Conservation (phyloP, 352 stramenopile genomes). For the Thalassiosira gravida region DNA sequence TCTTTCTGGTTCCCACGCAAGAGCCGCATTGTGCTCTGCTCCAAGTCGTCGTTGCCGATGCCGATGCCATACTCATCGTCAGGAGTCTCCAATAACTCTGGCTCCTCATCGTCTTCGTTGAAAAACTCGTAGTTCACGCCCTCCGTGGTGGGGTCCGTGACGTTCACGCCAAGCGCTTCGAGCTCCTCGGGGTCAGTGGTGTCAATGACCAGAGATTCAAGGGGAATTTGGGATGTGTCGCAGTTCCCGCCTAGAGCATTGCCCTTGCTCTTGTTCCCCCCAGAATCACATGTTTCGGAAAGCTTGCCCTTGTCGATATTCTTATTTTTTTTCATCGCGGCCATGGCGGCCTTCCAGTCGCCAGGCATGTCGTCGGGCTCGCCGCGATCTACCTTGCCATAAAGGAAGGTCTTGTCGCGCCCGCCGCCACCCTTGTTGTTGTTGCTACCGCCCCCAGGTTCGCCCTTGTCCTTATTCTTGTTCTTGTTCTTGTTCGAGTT, state of each 20-base stretch:
- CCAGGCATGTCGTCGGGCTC: background rate
- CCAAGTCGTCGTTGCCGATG: background rate
- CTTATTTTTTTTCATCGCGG: background rate
- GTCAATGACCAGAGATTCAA: background rate
- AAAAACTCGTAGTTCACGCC: background rate
- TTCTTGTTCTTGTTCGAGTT: background rate
- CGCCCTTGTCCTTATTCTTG: background rate
- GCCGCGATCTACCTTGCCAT: background rate
- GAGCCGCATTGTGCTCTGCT: no score
- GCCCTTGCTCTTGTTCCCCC: background rate
- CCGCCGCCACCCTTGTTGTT: background rate
- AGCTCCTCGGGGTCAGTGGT: background rate
- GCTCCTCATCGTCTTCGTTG: background rate
- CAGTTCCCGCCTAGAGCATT: background rate
- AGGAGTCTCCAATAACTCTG: background rate
- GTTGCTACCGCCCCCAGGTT: background rate
- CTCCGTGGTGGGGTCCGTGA: background rate
- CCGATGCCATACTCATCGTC: background rate
- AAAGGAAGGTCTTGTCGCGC: background rate
- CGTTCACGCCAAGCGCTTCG: background rate
- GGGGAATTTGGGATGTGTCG: background rate
- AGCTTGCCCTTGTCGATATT: background rate
- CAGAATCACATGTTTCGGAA: background rate
- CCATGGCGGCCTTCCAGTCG: background rate
- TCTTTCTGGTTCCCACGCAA: no score